These are phyloP conservation scores for Xylariaceae sp. DNA, from an alignment of 2,329 filamentous ascomycete species.

Conservation along the genomic window DNA sequence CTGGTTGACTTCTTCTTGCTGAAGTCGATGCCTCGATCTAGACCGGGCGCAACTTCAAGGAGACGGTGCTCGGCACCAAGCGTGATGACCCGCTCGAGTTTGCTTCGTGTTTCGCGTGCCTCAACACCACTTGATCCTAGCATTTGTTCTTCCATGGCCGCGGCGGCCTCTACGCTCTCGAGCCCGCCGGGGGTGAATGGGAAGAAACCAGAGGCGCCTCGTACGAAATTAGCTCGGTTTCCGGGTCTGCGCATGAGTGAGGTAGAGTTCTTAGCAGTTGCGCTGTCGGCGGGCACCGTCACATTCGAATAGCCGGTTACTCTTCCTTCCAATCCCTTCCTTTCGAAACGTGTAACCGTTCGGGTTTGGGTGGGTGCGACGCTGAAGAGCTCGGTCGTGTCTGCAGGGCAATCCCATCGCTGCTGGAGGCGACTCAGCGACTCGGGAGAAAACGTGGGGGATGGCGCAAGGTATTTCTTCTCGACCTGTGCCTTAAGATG, in stretches of 20 bases:
- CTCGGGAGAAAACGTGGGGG: conserved; percentile 69
- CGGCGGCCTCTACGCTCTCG: conserved; percentile 78
- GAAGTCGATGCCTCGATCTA: conserved; percentile 72
- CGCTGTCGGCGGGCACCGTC: conserved; percentile 81
- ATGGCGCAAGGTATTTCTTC: conserved; percentile 71
- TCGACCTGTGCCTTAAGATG: conserved; percentile 68
- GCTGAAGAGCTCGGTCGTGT: conserved; percentile 79
- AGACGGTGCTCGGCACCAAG: conserved; percentile 72
- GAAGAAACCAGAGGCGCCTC: conserved; percentile 88
- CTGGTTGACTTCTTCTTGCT: conserved; percentile 51
- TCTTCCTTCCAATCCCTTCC: conserved; percentile 85
- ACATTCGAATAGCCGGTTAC: conserved; percentile 94
- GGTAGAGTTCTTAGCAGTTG: conserved; percentile 92
- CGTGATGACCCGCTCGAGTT: conserved; percentile 80
- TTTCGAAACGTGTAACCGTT: conserved; percentile 87
- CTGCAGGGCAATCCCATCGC: conserved; percentile 74
- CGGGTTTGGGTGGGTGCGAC: conserved; percentile 87
- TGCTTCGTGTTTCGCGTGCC: conserved; percentile 42
- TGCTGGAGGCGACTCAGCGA: conserved; percentile 91
- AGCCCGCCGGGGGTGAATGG: conserved; percentile 89
- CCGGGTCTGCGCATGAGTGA: conserved; percentile 83
- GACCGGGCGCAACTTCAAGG: conserved; percentile 75
- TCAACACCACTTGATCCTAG: conserved; percentile 45
- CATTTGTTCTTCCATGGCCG: conserved; percentile 74
- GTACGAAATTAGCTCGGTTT: conserved; percentile 80